Evolutionary conservation across 1,284 basidiomycete species (phyloP), one percentile per base, ranked within the genome.

Genomic region (Malassezia yamatoensis): DNA sequence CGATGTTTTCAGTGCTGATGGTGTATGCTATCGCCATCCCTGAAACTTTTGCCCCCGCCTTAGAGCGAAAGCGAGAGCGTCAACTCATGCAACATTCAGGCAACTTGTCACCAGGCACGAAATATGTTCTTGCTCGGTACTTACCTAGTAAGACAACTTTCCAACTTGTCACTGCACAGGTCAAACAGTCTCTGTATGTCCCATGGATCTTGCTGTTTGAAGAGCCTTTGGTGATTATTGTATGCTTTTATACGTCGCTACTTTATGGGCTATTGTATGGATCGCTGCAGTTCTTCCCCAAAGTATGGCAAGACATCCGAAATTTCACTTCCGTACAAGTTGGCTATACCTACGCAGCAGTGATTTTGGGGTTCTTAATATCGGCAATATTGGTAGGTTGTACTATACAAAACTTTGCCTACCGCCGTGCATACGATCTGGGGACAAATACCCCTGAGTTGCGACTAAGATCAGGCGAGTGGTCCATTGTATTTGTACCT

Each of bases 251-350:
- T 40, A 62, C 60, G 3, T 24, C 58, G 12, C 33, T 62, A 29
- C 47, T 62, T 5, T 62, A 62, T 29, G 60, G 60, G 2, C 38
- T 62, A n/a, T 40, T 62, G 33, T 62, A 62, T 50, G 60, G 60
- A 24, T 49, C 51, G 0, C 50, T 62, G 10, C 45, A 52, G 8
- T 54, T 55, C 29, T 62, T 62, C 46, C 60, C 60, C 2, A n/a
- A 51, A 12, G 50, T 61, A 1, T 61, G 60, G 60, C 38, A 48
- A 15, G 45, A 52, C 11, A 53, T 59, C 24, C 49, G 60, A 3
- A 49, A 51, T 4, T 33, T 51, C 8, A 53, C 45, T 9, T n/a
- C 35, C 12, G 60, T 59, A 11, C 55, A 53, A 47, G 58, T 49
- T 47, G 57, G 53, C 9, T 51, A 53, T 15, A 51, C 53, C 4